Evolutionary conservation across 352 stramenopile species (phyloP).

Genomic region (Phytopythium sindhum): DNA sequence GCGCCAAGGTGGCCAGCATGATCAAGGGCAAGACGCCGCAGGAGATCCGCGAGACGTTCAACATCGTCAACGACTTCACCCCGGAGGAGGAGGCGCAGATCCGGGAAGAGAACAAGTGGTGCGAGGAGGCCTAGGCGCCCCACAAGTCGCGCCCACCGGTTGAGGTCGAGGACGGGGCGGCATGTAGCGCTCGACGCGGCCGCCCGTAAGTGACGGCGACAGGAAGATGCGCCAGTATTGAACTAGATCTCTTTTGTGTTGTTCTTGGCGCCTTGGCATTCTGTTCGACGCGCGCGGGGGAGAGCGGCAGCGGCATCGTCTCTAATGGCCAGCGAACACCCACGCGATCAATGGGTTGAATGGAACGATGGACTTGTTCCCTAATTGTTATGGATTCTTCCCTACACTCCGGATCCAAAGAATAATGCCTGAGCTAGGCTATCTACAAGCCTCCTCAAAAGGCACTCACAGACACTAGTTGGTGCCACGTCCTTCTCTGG

Average conservation of each 20-base stretch:
- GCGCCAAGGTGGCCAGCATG: constrained; percentile 92
- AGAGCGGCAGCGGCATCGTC: not conserved
- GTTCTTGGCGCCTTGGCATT: not conserved
- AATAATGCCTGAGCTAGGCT: too few species aligned
- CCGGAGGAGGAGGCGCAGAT: constrained; percentile 99
- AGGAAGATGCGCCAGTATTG: not conserved
- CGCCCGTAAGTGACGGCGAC: not conserved
- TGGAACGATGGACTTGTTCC: not conserved
- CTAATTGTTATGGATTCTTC: too few species aligned
- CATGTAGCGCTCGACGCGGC: too few species aligned
- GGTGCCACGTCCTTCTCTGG: too few species aligned
- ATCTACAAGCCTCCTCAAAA: too few species aligned
- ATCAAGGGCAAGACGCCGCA: constrained; percentile 98
- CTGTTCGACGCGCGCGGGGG: not conserved
- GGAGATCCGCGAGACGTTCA: constrained; percentile 99
- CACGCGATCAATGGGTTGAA: not conserved
- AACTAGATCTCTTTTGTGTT: not conserved
- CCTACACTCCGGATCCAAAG: too few species aligned
- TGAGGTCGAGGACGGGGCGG: not conserved
- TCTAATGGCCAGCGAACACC: not conserved
- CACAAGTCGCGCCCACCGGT: not conserved
- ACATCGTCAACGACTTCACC: constrained; percentile 99
- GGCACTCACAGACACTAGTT: too few species aligned
- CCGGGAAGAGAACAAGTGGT: constrained; percentile 99
- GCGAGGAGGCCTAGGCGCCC: constrained; percentile 93